Evolutionary conservation across 768 basidiomycete species (phyloP).

Genomic region (Amanita pseudoporphyria): DNA sequence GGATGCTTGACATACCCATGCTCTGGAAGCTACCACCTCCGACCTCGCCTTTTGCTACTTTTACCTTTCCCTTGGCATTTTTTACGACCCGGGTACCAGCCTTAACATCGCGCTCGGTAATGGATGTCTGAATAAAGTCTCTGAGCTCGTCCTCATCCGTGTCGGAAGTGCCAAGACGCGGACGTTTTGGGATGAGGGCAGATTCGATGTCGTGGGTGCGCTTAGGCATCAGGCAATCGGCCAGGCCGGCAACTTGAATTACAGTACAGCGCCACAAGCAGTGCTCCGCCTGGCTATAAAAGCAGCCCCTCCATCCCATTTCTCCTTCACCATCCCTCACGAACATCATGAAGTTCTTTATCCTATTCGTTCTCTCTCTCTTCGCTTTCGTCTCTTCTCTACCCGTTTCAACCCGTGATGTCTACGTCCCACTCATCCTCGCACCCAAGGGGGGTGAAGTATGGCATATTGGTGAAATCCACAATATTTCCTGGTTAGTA

Average conservation of each 20-base stretch:
- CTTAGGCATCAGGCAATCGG: slow-evolving; percentile 6
- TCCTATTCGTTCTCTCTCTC: slow-evolving; percentile 8
- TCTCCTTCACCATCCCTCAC: slow-evolving; percentile 4
- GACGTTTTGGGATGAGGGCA: slow-evolving; percentile 37
- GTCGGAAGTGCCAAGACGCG: neutral
- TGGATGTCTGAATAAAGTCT: slow-evolving; percentile 58
- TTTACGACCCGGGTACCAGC: slow-evolving; percentile 70
- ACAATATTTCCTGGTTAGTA: slow-evolving; percentile 27
- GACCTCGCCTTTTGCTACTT: slow-evolving; percentile 63
- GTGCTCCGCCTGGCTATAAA: slow-evolving; percentile 5
- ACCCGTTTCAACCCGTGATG: slow-evolving; percentile 23
- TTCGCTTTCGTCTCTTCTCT: slow-evolving; percentile 17
- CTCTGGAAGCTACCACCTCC: slow-evolving; percentile 95
- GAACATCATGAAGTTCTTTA: slow-evolving; percentile 5
- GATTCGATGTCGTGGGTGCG: slow-evolving; percentile 14
- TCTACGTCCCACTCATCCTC: slow-evolving; percentile 26
- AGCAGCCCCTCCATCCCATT: neutral
- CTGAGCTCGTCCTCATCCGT: slow-evolving; percentile 45
- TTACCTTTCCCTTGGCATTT: slow-evolving; percentile 64
- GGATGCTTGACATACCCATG: slow-evolving; percentile 56
- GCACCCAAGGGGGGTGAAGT: slow-evolving; percentile 18
- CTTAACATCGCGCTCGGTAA: slow-evolving; percentile 64
- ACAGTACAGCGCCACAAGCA: neutral
- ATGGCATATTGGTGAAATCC: slow-evolving; percentile 25
- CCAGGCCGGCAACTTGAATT: neutral